Evolutionary conservation across 768 basidiomycete genomes (phyloP).

Genomic region (Scleroderma citrinum): DNA sequence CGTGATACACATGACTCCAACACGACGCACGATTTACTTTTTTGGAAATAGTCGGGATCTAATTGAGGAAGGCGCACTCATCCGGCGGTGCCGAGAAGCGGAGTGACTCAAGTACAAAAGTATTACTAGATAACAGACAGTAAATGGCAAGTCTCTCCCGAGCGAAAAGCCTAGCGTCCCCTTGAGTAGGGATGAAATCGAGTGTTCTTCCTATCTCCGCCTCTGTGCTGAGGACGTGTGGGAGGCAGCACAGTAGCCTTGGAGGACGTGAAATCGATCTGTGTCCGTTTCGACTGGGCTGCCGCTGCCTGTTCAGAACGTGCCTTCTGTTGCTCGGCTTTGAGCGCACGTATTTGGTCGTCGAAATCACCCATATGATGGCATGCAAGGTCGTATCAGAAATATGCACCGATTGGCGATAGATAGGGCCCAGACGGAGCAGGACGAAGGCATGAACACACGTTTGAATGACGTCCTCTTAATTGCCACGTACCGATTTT

Average conservation of each 20-base stretch:
- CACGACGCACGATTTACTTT: too few species aligned
- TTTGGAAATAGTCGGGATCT: too few species aligned
- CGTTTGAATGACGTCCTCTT: constrained; percentile 10
- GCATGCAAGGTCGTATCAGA: background rate
- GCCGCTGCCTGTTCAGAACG: constrained; percentile 56
- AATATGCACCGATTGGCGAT: background rate
- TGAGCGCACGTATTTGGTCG: constrained; percentile 12
- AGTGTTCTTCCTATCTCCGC: constrained; percentile 13
- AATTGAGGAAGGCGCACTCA: background rate
- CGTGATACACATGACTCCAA: constrained; percentile 6
- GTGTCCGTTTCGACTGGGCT: constrained; percentile 50
- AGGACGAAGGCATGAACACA: constrained; percentile 19
- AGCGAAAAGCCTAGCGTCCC: constrained; percentile 17
- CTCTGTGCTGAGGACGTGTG: constrained; percentile 10
- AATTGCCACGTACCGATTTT: constrained; percentile 58
- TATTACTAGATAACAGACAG: too few species aligned
- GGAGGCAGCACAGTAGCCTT: constrained; percentile 8
- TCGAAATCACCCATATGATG: background rate
- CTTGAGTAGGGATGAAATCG: constrained; percentile 26
- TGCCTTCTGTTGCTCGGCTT: constrained; percentile 59
- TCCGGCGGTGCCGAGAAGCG: too few species aligned
- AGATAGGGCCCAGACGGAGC: constrained; percentile 4
- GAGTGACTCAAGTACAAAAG: too few species aligned
- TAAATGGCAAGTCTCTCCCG: too few species aligned
- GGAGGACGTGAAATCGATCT: constrained; percentile 55